phyloP scores from a whole-genome alignment of 805 yeast genomes.

The Nakazawaea wyomingensis region DNA sequence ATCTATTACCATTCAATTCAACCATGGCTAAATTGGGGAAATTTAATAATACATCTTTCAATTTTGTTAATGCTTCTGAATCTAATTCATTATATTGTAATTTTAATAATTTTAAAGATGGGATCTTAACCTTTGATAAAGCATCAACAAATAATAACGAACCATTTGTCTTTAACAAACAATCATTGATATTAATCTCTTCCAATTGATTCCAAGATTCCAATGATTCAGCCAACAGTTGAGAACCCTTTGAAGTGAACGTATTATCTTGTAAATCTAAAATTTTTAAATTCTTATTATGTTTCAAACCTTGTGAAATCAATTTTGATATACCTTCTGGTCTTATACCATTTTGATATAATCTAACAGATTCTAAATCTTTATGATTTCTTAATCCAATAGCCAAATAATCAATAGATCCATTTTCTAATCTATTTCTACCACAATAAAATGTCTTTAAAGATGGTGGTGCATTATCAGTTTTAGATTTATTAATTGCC shows the following conservation, averaged over 20 bases:
- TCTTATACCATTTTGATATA: constrained; percentile 96
- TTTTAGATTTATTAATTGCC: constrained; percentile 53
- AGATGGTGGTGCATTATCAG: constrained; percentile 38
- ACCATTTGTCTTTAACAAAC: constrained; percentile 78
- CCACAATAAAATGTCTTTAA: constrained; percentile 92
- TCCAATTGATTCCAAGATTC: constrained; percentile 58
- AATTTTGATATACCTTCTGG: constrained; percentile 83
- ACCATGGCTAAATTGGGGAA: constrained; percentile 58
- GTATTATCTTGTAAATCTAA: constrained; percentile 95
- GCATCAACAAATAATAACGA: constrained; percentile 50
- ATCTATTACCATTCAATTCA: constrained; percentile 91
- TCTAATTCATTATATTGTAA: constrained; percentile 89
- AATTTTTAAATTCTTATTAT: constrained; percentile 54
- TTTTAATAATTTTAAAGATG: constrained; percentile 61
- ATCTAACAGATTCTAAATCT: constrained; percentile 63
- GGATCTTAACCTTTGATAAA: constrained; percentile 42
- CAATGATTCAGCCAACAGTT: constrained; percentile 57
- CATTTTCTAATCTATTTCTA: constrained; percentile 94
- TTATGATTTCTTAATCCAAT: constrained; percentile 79
- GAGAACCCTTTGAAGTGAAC: constrained; percentile 65
- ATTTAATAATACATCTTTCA: constrained; percentile 51
- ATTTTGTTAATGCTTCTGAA: constrained; percentile 51
- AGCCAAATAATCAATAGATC: constrained; percentile 81
- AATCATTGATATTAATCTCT: constrained; percentile 86
- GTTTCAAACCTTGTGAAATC: constrained; percentile 63